These are phyloP conservation scores for Haplosporangium gracile DNA, from an alignment of 192 early-diverging fungal species.

Conservation along the genomic window DNA sequence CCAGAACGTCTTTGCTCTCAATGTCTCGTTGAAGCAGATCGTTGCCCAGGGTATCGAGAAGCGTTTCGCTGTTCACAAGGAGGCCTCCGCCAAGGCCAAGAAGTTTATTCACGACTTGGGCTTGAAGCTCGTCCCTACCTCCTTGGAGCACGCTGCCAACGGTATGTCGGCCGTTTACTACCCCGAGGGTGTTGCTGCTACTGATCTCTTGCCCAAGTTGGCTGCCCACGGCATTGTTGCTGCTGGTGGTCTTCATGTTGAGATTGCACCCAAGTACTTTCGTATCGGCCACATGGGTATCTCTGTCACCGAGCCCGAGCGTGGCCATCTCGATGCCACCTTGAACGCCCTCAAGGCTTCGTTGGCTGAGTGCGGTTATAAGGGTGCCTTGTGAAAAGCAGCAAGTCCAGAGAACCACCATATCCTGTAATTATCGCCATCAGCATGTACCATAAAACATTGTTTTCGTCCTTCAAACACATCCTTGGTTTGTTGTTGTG, in stretches of 20 bases:
- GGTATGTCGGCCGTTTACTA: conserved; percentile 91
- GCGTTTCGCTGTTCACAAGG: conserved; percentile 84
- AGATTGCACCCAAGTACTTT: conserved; percentile 92
- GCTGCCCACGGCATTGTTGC: conserved; percentile 86
- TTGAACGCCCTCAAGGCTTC: conserved; percentile 72
- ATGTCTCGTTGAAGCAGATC: conserved; percentile 85
- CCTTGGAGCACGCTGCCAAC: conserved; percentile 72
- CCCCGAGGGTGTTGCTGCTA: conserved; percentile 82
- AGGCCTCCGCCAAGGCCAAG: conserved; percentile 83
- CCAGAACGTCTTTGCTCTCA: conserved; percentile 90
- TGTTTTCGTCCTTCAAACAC: background rate
- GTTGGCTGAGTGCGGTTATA: conserved; percentile 70
- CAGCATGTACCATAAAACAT: conserved; percentile 8
- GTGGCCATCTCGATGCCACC: conserved; percentile 74
- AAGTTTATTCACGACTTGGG: conserved; percentile 76
- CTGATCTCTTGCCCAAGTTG: conserved; percentile 84
- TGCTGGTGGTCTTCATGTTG: conserved; percentile 91
- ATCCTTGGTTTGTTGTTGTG: background rate
- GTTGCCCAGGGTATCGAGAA: conserved; percentile 75
- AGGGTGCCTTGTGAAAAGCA: conserved; percentile 47
- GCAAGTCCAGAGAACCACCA: background rate
- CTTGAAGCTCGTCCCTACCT: conserved; percentile 77
- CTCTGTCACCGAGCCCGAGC: conserved; percentile 77
- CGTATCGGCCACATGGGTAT: conserved; percentile 94
- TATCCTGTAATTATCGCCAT: conserved; percentile 24